Evolutionary conservation across 2,329 filamentous ascomycete species (phyloP).

Genomic region (Chaetomiaceae sp.): DNA sequence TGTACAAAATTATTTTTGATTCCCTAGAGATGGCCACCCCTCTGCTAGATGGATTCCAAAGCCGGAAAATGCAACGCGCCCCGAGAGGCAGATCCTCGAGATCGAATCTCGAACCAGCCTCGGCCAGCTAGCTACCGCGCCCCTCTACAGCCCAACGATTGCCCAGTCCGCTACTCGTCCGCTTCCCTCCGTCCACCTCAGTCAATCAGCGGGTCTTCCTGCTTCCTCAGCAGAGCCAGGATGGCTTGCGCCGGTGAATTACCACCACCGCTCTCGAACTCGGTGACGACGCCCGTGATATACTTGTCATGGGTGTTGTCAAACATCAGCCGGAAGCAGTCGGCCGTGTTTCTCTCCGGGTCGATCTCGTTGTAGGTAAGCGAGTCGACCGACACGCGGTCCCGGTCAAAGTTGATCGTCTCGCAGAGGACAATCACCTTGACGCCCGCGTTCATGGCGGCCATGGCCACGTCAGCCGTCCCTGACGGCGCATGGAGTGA

Average conservation of each 20-base stretch:
- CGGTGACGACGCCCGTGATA: conserved; percentile 84
- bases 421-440: conserved; percentile 89
- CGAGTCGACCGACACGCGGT: conserved; percentile 83
- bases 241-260: conserved; percentile 82
- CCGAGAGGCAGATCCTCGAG: neutral
- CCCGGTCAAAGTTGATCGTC: conserved; percentile 85
- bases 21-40: neutral
- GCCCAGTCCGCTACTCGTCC: neutral
- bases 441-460: conserved; percentile 68
- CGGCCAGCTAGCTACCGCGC: conserved; percentile 5
- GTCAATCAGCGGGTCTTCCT: conserved; percentile 47
- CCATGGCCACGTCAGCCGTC: conserved; percentile 80
- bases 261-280: conserved; percentile 89
- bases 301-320: conserved; percentile 87
- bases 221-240: conserved; percentile 55
- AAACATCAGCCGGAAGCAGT: conserved; percentile 67
- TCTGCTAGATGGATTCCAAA: neutral
- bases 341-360: conserved; percentile 60
- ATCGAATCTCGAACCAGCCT: neutral
- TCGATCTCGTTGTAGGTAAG: conserved; percentile 92
- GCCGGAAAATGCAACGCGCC: neutral
- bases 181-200: neutral
- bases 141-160: neutral
- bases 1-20: conserved; percentile 18
- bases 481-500: conserved; percentile 83